phyloP scores from a whole-genome alignment of 2,329 filamentous ascomycete species.

The Nothomitra cinnamomea region DNA sequence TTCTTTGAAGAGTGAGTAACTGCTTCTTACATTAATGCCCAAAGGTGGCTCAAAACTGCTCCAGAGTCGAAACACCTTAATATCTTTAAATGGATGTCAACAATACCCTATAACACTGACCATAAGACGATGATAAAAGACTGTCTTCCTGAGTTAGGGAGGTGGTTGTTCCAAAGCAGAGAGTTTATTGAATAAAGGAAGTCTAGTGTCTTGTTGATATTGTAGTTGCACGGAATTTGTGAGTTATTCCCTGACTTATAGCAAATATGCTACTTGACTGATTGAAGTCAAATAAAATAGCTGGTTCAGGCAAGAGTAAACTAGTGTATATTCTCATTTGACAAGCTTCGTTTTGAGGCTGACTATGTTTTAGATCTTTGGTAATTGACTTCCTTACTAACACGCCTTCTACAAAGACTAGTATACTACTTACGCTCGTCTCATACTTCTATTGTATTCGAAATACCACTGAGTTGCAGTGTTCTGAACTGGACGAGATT shows the following conservation, averaged over 20 bases:
- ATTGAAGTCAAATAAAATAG: not conserved
- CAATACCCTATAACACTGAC: not conserved
- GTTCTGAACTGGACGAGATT: conserved; percentile 3
- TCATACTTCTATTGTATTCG: conserved; percentile 9
- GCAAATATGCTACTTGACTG: not conserved
- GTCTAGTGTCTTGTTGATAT: not conserved
- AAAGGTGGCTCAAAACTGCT: not conserved
- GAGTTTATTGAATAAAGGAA: conserved; percentile 6
- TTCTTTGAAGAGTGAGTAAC: not conserved
- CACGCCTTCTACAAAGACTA: not conserved
- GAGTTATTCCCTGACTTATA: not conserved
- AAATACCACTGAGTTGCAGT: not conserved
- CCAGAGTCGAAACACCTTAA: not conserved
- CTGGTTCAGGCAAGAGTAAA: conserved; percentile 1
- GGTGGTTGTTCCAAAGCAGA: not conserved
- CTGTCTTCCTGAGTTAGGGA: not conserved
- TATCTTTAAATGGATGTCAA: not conserved
- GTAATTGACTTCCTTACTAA: not conserved
- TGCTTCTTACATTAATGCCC: not conserved
- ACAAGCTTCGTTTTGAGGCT: not conserved
- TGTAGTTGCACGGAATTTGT: conserved; percentile 9
- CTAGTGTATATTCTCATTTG: not conserved
- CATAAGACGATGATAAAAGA: not conserved
- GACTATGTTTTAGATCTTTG: not conserved
- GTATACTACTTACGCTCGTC: not conserved